These are phyloP conservation scores for Carpinus viminea DNA, from an alignment of 306 rosid species.

Conservation along the genomic window DNA sequence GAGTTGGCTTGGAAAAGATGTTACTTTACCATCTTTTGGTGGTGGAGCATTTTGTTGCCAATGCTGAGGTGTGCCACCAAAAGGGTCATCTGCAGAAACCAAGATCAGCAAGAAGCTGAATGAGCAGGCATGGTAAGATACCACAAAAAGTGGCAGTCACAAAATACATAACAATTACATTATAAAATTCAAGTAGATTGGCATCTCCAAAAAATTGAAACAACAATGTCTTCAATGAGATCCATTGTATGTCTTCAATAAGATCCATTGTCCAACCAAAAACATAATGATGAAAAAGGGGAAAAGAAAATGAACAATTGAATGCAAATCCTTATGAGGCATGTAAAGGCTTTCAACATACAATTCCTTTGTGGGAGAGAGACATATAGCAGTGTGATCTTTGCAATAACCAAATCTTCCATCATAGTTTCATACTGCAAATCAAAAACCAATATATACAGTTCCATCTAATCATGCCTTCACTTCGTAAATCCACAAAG, in stretches of 20 bases:
- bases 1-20: slow-evolving; percentile 22
- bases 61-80: slow-evolving; percentile 33
- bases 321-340: not conserved
- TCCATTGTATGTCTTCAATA: not conserved
- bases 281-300: not conserved
- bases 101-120: slow-evolving; percentile 9
- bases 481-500: not conserved
- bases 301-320: not conserved
- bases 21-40: slow-evolving; percentile 9
- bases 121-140: not conserved
- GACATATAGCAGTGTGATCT: not conserved
- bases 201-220: not conserved
- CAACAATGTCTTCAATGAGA: not conserved
- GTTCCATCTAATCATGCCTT: not conserved
- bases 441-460: not conserved
- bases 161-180: not conserved
- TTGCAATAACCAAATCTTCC: not conserved
- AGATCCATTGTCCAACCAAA: not conserved
- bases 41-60: slow-evolving; percentile 32
- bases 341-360: not conserved
- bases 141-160: not conserved
- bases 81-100: slow-evolving; percentile 39
- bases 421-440: not conserved
- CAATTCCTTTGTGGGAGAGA: not conserved
- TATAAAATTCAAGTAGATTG: not conserved